Base-by-base conservation (phyloP, 2,329 filamentous ascomycete genomes). In the Aspergillus ustus region DNA sequence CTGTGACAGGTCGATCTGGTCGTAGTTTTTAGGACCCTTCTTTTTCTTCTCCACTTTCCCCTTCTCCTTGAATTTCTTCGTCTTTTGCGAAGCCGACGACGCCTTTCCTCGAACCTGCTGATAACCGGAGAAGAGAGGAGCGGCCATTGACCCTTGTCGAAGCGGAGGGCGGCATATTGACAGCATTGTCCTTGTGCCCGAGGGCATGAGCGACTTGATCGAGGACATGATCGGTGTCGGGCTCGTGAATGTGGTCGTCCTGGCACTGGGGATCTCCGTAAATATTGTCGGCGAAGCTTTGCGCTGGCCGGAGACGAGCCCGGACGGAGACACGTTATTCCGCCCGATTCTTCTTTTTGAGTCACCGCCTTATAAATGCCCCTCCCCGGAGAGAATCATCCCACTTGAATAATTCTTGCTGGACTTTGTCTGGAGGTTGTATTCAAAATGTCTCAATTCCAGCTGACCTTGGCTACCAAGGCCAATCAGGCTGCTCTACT, bases 11-110 rank as follows among this genome's bases (percentile, higher is more conserved):
- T 88, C 82, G 65, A 84, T 83, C 61, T 84, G 82, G 66, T 87
- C 84, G 74, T 88, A 93, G 34, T 87, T 85, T 66, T 85, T 87
- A 64, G 85, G 87, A 11, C 85, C 83, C 78, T 91, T 92, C 72
- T 87, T 85, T 56, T 83, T 78, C 69, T 84, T 81, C 77, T 84
- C 88, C 78, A 86, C 85, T 78, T 85, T 81, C 63, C 79, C 78
- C 66, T 80, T 81, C 65, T 80, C 78, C 67, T 81, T 73, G 66
- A 81, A 74, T 54, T 64, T 63, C 64, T 67, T 78, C 80, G 72
- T 40, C 67, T 64, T 54, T 74, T 75, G 67, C 65, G 75, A 63
- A 5, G 34, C 5, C 15, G 11, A 9, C 15, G 34, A 40, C 11
- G 74, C 75, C 51, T 73, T 70, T 63, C 72, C 73, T 34, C 78